Conservation (phyloP, 2,329 filamentous ascomycete genomes). For the Pseudohalonectria lignicola region DNA sequence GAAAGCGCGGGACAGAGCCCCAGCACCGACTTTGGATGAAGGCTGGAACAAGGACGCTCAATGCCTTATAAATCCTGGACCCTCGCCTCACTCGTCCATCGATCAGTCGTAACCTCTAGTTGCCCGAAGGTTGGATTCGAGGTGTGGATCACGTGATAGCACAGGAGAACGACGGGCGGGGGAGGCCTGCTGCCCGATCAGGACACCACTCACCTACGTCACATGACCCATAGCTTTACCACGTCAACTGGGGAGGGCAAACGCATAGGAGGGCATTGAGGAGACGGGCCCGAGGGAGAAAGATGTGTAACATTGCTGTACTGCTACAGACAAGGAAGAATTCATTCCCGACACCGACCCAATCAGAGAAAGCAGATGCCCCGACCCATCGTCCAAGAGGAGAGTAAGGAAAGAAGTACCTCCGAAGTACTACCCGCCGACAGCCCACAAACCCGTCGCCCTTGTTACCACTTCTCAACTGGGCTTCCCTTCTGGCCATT, state of each 20-base stretch:
- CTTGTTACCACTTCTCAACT: too few species aligned
- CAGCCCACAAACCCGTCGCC: background rate
- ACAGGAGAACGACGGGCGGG: background rate
- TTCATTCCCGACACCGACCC: background rate
- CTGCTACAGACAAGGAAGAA: background rate
- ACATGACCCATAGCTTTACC: conserved; percentile 1
- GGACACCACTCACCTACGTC: background rate
- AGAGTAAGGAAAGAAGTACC: too few species aligned
- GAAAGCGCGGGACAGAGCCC: too few species aligned
- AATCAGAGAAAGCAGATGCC: conserved; percentile 5
- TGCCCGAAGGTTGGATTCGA: too few species aligned
- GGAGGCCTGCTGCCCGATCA: background rate
- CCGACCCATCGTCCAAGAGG: conserved; percentile 1
- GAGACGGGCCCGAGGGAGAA: background rate
- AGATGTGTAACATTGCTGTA: conserved; percentile 1
- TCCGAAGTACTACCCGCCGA: too few species aligned
- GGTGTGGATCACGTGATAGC: background rate
- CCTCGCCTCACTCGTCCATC: too few species aligned
- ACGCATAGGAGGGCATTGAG: too few species aligned
- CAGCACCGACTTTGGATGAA: too few species aligned
- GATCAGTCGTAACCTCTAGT: too few species aligned
- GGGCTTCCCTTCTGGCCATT: conserved; percentile 3
- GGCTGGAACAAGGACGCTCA: too few species aligned
- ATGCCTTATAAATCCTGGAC: too few species aligned
- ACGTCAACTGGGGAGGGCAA: background rate